These are phyloP conservation scores for Leishmania braziliensis DNA, from an alignment of 208 protist species.

Conservation along the genomic window DNA sequence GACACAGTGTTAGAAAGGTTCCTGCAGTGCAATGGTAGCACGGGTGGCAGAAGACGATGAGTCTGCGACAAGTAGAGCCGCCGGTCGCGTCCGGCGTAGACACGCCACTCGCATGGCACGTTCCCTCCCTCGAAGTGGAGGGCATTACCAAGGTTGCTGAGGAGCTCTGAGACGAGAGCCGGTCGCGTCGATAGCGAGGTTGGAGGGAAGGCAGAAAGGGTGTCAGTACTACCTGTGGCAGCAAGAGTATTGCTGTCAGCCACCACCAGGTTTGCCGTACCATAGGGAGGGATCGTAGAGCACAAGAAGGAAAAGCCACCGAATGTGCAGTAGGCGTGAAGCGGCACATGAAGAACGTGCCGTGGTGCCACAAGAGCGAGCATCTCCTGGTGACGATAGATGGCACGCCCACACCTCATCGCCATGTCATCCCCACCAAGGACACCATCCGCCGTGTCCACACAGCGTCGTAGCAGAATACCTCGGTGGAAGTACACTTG, in stretches of 20 bases:
- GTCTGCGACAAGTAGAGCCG: constrained; percentile 71
- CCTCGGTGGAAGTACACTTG: constrained; percentile 43
- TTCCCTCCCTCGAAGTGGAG: constrained; percentile 41
- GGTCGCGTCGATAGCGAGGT: neutral
- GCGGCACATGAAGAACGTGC: constrained; percentile 54
- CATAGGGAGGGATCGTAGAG: constrained; percentile 63
- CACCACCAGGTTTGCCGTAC: constrained; percentile 10
- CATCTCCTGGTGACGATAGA: constrained; percentile 34
- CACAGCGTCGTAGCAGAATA: constrained; percentile 49
- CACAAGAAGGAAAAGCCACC: constrained; percentile 57
- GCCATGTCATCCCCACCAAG: constrained; percentile 52
- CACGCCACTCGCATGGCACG: constrained; percentile 34
- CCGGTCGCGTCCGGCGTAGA: constrained; percentile 44
- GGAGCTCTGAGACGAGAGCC: constrained; percentile 32
- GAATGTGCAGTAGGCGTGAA: constrained; percentile 60
- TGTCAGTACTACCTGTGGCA: neutral
- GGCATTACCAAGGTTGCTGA: constrained; percentile 32
- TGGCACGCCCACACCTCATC: constrained; percentile 28
- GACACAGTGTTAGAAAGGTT: neutral
- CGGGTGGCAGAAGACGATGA: constrained; percentile 52
- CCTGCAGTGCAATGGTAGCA: constrained; percentile 18
- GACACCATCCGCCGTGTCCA: constrained; percentile 51
- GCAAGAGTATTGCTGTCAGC: neutral
- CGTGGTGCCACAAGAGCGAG: constrained; percentile 47
- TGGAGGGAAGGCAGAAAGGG: neutral